A percentile compares a stretch with the other conserved stretches of the same genome.
Evolutionary conservation across 2,329 filamentous ascomycete genomes (phyloP).

Genomic region (Parastagonospora nodorum): DNA sequence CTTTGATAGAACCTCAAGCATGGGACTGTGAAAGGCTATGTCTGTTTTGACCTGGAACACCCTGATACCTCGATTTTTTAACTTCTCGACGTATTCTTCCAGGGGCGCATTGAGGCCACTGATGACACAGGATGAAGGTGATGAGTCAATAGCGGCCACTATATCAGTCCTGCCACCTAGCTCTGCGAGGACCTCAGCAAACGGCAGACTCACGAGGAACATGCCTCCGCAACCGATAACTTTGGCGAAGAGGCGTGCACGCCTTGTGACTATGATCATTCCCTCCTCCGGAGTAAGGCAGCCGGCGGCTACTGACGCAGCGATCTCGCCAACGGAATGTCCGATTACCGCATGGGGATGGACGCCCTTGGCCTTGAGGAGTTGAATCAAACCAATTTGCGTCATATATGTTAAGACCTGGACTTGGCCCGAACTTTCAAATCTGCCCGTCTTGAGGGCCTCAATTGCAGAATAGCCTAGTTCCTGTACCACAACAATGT

Average conservation of each 20-base stretch:
- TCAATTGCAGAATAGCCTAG: conserved; percentile 19
- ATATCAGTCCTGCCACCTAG: conserved; percentile 27
- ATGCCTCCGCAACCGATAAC: conserved; percentile 35
- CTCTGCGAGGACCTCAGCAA: conserved; percentile 25
- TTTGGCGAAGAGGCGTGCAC: conserved; percentile 35
- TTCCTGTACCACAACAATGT: conserved; percentile 11
- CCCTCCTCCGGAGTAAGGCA: conserved; percentile 42
- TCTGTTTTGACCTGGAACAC: conserved; percentile 46
- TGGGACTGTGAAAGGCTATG: conserved; percentile 49
- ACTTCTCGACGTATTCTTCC: conserved; percentile 14
- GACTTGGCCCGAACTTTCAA: conserved; percentile 30
- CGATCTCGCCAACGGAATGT: conserved; percentile 38
- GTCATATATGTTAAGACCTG: conserved; percentile 45
- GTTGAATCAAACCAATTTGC: conserved; percentile 28
- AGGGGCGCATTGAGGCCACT: conserved; percentile 27
- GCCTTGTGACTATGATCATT: conserved; percentile 35
- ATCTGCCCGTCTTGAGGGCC: conserved; percentile 15
- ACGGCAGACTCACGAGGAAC: conserved; percentile 39
- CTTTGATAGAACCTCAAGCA: conserved; percentile 34
- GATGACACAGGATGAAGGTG: conserved; percentile 42
- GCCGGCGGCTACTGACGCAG: conserved; percentile 45
- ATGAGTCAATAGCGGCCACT: conserved; percentile 42
- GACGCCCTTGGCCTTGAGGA: conserved; percentile 22
- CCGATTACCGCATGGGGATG: conserved; percentile 19
- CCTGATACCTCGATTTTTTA: conserved; percentile 33